A percentile compares a stretch with the other conserved stretches of the same genome.
Evolutionary conservation across 768 basidiomycete species (phyloP).

Genomic region (Xerocomus potaroensis): DNA sequence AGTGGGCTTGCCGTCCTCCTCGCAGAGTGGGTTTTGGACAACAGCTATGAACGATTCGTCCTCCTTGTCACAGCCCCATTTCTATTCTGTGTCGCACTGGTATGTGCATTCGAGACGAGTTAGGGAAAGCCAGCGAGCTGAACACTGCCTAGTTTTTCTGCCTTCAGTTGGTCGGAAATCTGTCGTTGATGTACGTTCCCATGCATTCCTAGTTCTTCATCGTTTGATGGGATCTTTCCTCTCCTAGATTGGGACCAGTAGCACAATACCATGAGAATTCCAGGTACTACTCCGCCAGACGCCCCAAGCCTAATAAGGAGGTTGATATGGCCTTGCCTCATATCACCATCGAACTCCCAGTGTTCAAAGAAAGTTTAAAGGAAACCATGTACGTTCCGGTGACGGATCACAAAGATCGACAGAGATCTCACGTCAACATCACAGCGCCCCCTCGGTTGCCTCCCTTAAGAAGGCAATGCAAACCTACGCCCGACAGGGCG

Average conservation of each 20-base stretch:
- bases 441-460: slow-evolving; percentile 66
- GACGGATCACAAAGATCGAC: not conserved
- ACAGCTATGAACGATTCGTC: slow-evolving; percentile 55
- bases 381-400: slow-evolving; percentile 70
- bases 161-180: slow-evolving; percentile 59
- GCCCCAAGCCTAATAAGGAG: slow-evolving; percentile 54
- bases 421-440: not conserved
- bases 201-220: not conserved
- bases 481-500: slow-evolving; percentile 64
- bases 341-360: slow-evolving; percentile 78
- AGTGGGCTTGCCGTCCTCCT: slow-evolving; percentile 56
- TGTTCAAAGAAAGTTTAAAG: slow-evolving; percentile 80
- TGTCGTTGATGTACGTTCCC: slow-evolving; percentile 55
- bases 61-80: slow-evolving; percentile 64
- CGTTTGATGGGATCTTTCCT: slow-evolving; percentile 1
- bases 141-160: slow-evolving; percentile 57
- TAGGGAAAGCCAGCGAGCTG: slow-evolving; percentile 3
- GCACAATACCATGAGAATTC: slow-evolving; percentile 85
- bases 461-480: slow-evolving; percentile 64
- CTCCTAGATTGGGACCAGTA: slow-evolving; percentile 67
- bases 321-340: slow-evolving; percentile 66
- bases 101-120: slow-evolving; percentile 28
- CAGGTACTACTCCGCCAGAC: slow-evolving; percentile 70
- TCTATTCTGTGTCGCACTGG: slow-evolving; percentile 70
- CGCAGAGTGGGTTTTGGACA: slow-evolving; percentile 67